A percentile compares a stretch with the other conserved stretches of the same genome.
phyloP scores from a whole-genome alignment of 202 grass and related monocot species.

The Setaria viridis region DNA sequence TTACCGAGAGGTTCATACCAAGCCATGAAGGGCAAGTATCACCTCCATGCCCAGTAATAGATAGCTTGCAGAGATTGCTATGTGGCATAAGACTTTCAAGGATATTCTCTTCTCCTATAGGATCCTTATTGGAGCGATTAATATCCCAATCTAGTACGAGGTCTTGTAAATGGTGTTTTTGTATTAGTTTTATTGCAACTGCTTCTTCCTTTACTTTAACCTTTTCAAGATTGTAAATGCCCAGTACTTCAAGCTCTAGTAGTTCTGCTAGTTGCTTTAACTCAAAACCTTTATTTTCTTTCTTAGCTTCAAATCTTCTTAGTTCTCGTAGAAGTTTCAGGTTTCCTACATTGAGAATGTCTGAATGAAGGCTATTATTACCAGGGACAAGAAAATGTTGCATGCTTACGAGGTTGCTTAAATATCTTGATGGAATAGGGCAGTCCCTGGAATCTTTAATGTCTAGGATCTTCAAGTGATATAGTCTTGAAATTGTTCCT shows the following conservation, averaged over 20 bases:
- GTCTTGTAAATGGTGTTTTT: background rate
- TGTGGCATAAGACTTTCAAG: background rate
- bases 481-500: background rate
- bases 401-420: background rate
- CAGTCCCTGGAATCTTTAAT: rapidly evolving
- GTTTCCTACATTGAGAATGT: background rate
- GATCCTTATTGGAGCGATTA: background rate
- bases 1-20: background rate
- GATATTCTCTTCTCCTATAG: background rate
- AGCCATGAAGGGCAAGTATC: background rate
- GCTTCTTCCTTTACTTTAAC: background rate
- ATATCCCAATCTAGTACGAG: background rate
- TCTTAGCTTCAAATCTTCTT: background rate
- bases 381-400: background rate
- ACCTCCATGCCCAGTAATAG: background rate
- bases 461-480: background rate
- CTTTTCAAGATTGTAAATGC: background rate
- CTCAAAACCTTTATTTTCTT: background rate
- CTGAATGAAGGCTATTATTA: background rate
- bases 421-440: no score
- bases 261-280: background rate
- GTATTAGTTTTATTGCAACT: background rate
- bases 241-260: background rate
- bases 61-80: background rate
- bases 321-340: background rate